phyloP scores from a whole-genome alignment of 805 yeast genomes.

The Wickerhamomyces kurtzmanii region DNA sequence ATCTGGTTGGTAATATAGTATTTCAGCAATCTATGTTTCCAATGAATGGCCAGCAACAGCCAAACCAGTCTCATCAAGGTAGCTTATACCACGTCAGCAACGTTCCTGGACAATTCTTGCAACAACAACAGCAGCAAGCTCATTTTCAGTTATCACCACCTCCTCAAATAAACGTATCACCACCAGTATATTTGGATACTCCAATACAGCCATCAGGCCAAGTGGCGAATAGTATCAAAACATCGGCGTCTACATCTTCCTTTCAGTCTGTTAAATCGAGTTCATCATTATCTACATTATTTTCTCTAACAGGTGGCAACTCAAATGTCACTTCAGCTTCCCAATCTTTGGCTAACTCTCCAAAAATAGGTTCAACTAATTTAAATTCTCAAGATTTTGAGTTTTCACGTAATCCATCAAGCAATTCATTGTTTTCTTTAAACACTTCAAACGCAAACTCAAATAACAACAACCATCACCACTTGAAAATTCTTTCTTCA shows the following conservation, averaged over 20 bases:
- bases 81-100: slow-evolving; percentile 16
- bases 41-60: slow-evolving; percentile 2
- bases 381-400: no score
- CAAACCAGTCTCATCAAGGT: slow-evolving; percentile 10
- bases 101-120: slow-evolving; percentile 2
- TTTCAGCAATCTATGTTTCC: not conserved
- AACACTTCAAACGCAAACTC: not conserved
- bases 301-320: slow-evolving; percentile 15
- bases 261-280: slow-evolving; percentile 7
- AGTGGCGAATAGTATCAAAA: no score
- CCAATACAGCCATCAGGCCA: no score
- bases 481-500: slow-evolving; percentile 12
- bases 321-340: not conserved
- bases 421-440: no score
- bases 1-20: not conserved
- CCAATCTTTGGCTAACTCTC: no score
- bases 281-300: slow-evolving; percentile 10
- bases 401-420: no score
- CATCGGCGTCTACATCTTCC: slow-evolving; percentile 5
- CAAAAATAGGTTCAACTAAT: no score
- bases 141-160: not conserved
- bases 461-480: slow-evolving; percentile 3
- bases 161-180: no score
- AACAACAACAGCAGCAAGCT: slow-evolving; percentile 8
- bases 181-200: no score